Base-by-base conservation (phyloP, 805 yeast genomes). In the Saccharomycopsis capsularis region DNA sequence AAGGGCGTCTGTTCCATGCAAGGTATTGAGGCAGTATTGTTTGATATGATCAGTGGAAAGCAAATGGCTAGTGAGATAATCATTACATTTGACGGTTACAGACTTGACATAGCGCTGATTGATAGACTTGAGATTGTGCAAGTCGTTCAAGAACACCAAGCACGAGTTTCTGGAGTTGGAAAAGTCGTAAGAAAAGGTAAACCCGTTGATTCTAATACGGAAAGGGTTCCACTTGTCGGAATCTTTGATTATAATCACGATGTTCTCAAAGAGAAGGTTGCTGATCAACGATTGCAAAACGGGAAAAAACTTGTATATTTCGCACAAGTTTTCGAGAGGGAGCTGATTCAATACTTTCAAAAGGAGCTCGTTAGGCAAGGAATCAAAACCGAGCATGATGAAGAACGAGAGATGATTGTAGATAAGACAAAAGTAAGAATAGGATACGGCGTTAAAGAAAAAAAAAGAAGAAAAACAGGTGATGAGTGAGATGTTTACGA, bases 181-280 rank as follows among this genome's bases (percentile, higher is more conserved):
- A 18, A 22, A 39, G n/a, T 39, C 42, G 16, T 39, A 18, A 16
- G 29, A 9, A 39, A 39, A 39, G 29, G 24, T 39, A 24, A 39
- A 39, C 11, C 42, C 42, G 19, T 39, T 39, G 18, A 39, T 39
- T 19, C 25, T 39, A 6, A 39, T 16, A 22, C 29, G 24, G 19
- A 39, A 21, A 7, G 42, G 29, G 11, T 23, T 39, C 29, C 42
- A 22, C n/a, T 39, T 39, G 25, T 39, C 29, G 6, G 42, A 34
- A 16, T 34, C 38, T 34, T 21, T 23, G 29, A 39, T 22, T 4
- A 39, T n/a, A 19, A 39, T 39, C 5, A 39, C 24, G 5, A 39
- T n/a, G 16, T 39, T 39, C 25, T 39, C 42, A 39, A 39, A 39
- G 11, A 39, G 42, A 39, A 39, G 11, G n/a, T 39, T 9, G n/a